Conservation (phyloP, 2,329 filamentous ascomycete species). For the Phialophora chinensis region DNA sequence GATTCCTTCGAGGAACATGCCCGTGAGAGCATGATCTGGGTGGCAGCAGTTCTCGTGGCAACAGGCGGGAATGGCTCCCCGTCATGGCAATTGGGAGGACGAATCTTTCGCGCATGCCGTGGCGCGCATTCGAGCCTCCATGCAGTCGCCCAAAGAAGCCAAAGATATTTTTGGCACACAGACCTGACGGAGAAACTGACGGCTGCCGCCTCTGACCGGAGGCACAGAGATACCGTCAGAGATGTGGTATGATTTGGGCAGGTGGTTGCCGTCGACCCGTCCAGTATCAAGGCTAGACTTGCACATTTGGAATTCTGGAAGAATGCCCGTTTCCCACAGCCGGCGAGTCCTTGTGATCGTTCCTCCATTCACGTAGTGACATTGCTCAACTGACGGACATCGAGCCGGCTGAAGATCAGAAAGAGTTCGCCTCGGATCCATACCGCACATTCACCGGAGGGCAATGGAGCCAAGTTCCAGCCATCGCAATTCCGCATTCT, state of each 20-base stretch:
- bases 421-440: not conserved
- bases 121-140: constrained; percentile 1
- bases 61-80: constrained; percentile 20
- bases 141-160: constrained; percentile 6
- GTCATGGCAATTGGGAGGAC: constrained; percentile 17
- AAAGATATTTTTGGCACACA: constrained; percentile 23
- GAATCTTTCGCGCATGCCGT: constrained; percentile 9
- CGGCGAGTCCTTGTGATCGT: not conserved
- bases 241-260: constrained; percentile 18
- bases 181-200: constrained; percentile 17
- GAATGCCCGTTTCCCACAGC: not conserved
- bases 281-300: not conserved
- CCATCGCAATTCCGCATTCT: not conserved
- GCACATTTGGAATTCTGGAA: constrained; percentile 9
- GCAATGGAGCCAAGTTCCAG: constrained; percentile 6
- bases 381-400: not conserved
- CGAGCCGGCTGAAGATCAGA: not conserved
- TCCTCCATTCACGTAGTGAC: not conserved
- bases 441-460: constrained; percentile 6
- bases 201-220: constrained; percentile 1
- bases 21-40: constrained; percentile 19
- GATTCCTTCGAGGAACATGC: constrained; percentile 4
- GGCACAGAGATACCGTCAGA: constrained; percentile 11
- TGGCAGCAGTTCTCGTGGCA: constrained; percentile 15
- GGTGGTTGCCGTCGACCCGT: constrained; percentile 7